Evolutionary conservation across 1,139 yeast genomes (phyloP), one percentile per base, ranked within the genome.

Genomic region (Saccharomyces hybrid): DNA sequence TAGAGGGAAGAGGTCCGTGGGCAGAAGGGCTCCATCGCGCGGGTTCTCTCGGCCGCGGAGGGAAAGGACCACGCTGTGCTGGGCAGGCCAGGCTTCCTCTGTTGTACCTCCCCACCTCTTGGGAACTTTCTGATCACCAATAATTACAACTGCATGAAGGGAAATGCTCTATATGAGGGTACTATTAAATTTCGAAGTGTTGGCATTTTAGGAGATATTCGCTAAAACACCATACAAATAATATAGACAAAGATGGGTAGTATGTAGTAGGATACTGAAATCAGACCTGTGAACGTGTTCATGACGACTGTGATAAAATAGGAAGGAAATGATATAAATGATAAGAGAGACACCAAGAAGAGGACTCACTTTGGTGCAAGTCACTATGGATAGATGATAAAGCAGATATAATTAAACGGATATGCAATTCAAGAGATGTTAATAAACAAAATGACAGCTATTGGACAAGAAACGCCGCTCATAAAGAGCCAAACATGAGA

Each of bases 221-320:
- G 44, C 44, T 16, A 38, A 38, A 38, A 24, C 44, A 19, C 24
- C 44, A 38, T 38, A 38, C 44, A 38, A 38, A 38, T 38, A 38
- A 61, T 56, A 67, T 65, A 71, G 75, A 74, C 73, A 78, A 80
- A 73, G 76, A 81, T 81, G 86, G 78, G 84, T 78, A 81, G 85
- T 81, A 81, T 77, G 86, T 81, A 77, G 34, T 44, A 52, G 48
- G 52, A 50, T 38, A 49, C 19, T 34, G 44, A 19, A 12, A 38
- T 9, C 24, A 16, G 11, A 16, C 16, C 26, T 38, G 44, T 38
- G 44, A 38, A 19, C 24, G n/a, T 38, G 44, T 38, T 38, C 5
- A 9, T 38, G 26, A 38, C 24, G 44, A 38, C 26, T n/a, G 24
- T 38, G 44, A 12, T 4, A 11, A 24, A 19, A 38, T 12, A 16